Percentiles rank a stretch among this genome's conserved stretches.
Conservation (phyloP, 768 basidiomycete species). For the Leucocoprinus sp. region DNA sequence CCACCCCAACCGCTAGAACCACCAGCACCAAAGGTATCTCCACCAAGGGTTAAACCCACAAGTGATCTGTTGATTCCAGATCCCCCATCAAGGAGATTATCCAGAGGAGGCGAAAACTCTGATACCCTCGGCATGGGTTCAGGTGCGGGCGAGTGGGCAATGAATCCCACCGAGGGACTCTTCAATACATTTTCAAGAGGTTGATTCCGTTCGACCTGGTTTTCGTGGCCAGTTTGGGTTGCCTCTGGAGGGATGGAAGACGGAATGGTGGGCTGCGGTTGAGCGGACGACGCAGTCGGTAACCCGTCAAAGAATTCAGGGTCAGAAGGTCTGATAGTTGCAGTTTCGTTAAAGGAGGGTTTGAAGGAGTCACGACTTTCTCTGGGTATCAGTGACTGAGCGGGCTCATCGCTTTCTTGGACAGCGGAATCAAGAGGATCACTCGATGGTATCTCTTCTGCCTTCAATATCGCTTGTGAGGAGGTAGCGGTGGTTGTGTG, state of each 20-base stretch:
- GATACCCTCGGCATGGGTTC: conserved; percentile 10
- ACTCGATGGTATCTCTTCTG: conserved; percentile 16
- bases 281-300: conserved; percentile 11
- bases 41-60: conserved; percentile 25
- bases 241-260: neutral
- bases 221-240: neutral
- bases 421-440: conserved; percentile 29
- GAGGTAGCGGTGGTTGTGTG: neutral
- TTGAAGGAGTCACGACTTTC: conserved; percentile 32
- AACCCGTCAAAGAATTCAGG: conserved; percentile 15
- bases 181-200: neutral
- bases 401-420: conserved; percentile 19
- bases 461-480: conserved; percentile 11
- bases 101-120: conserved; percentile 30
- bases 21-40: conserved; percentile 14
- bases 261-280: conserved; percentile 2
- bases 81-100: conserved; percentile 15
- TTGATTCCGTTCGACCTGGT: neutral
- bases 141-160: neutral
- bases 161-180: neutral
- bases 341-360: conserved; percentile 32
- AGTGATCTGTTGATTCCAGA: conserved; percentile 26
- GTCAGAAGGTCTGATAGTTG: conserved; percentile 31
- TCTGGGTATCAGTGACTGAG: conserved; percentile 31
- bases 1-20: conserved; percentile 9